Evolutionary conservation across 164 flowering plant species (phyloP), one percentile per base, ranked within the genome.

Genomic region (Buxus sempervirens): DNA sequence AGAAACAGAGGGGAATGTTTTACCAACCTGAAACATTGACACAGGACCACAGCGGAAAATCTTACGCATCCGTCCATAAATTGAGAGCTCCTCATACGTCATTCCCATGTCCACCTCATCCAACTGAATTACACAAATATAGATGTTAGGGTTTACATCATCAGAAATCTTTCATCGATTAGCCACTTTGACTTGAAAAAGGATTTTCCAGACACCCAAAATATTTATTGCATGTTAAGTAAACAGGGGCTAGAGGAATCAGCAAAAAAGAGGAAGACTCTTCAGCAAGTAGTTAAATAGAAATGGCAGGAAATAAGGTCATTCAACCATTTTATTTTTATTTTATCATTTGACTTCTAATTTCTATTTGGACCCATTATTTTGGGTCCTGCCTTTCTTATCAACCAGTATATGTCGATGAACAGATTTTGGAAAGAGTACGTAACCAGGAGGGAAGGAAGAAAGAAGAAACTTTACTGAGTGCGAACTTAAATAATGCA

Each of bases 81-180:
- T 86, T 9, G 97, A 94, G 60, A 94, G 90, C 77, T 94, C 98
- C 75, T 90, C 96, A 58, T 94, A 89, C 38, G 98, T 94, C 97
- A 94, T 94, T 62, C 97, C 97, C 96, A 94, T 94, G 77, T 91
- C 98, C 64, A 94, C 97, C 80, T 91, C 98, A 78, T 94, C 98
- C 67, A 90, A 81, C 96, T 91, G 83, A 73, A 75, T 36, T 32
- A 73, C 66, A 76, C 19, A 73, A 61, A 59, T 32, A 63, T n/a
- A 63, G 51, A 62, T 54, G 38, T 66, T 58, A 45, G 23, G 18
- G 22, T 36, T 26, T 54, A 53, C 13, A 22, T 23, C 38, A 19
- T 19, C 23, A 66, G 54, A 62, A 62, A n/a, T 15, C 0, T 7
- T 36, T 21, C 55, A 8, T 14, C n/a, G 12, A 65, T 6, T 62